Conservation (phyloP, 805 yeast genomes). For the Candida silvatica region DNA sequence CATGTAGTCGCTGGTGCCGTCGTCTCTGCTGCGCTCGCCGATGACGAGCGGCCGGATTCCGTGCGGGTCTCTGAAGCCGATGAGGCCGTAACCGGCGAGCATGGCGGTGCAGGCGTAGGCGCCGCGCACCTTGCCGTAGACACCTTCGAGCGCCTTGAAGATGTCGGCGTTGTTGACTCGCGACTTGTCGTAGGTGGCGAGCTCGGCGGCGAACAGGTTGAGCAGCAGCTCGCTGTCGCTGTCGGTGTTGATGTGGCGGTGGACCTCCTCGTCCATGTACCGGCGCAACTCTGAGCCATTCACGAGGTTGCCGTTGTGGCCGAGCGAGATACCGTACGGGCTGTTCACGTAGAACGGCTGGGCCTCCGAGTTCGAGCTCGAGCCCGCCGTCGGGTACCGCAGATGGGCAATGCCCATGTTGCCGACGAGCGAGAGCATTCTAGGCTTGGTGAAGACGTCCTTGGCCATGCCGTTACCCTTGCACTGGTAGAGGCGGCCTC, state of each 20-base stretch:
- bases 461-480: conserved; percentile 99
- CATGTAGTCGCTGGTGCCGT: conserved; percentile 82
- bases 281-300: conserved; percentile 70
- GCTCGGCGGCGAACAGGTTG: conserved; percentile 85
- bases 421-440: conserved; percentile 77
- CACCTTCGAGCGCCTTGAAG: conserved; percentile 77
- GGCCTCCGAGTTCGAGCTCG: conserved; percentile 92
- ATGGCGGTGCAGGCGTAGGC: conserved; percentile 96
- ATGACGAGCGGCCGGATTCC: conserved; percentile 88
- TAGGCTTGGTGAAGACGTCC: conserved; percentile 83
- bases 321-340: conserved; percentile 85
- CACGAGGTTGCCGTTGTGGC: conserved; percentile 94
- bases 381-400: conserved; percentile 97
- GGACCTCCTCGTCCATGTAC: conserved; percentile 87
- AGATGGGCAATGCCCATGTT: conserved; percentile 94
- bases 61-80: conserved; percentile 96
- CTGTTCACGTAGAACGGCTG: conserved; percentile 98
- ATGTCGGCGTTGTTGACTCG: conserved; percentile 89
- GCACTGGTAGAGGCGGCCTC: conserved; percentile 93
- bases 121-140: conserved; percentile 76
- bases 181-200: conserved; percentile 84
- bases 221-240: conserved; percentile 87
- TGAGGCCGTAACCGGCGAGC: conserved; percentile 91
- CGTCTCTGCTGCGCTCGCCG: conserved; percentile 68
- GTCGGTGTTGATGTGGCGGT: conserved; percentile 96